A percentile compares a stretch with the other conserved stretches of the same genome.
Conservation (phyloP, 2,329 filamentous ascomycete genomes). For the Lecanoromycetidae sp. region DNA sequence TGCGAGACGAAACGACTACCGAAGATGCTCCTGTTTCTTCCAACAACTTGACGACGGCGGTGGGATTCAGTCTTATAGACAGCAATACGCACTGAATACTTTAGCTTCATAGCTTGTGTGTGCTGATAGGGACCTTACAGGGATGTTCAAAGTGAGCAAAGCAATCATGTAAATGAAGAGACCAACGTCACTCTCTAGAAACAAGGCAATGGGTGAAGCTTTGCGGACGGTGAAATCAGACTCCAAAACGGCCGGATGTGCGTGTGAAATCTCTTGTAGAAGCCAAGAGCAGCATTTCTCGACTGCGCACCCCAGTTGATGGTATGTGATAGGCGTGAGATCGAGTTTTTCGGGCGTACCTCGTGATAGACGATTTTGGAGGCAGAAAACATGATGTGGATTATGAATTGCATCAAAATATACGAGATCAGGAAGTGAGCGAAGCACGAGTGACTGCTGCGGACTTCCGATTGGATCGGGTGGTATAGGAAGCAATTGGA, state of each 20-base stretch:
- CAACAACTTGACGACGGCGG: conserved; percentile 21
- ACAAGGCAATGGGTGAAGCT: conserved; percentile 22
- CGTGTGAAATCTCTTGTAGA: background rate
- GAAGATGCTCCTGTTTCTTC: conserved; percentile 13
- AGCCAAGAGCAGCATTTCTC: conserved; percentile 19
- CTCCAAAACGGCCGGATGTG: background rate
- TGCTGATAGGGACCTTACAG: conserved; percentile 11
- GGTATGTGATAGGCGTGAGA: conserved; percentile 14
- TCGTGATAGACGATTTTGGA: conserved; percentile 19
- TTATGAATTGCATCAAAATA: conserved; percentile 24
- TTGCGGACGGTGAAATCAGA: background rate
- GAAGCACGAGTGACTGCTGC: background rate
- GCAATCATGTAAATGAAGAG: conserved; percentile 23
- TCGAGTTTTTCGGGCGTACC: conserved; percentile 2
- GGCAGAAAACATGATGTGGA: conserved; percentile 21
- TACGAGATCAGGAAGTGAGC: conserved; percentile 19
- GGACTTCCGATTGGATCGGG: background rate
- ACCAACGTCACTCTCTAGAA: conserved; percentile 25
- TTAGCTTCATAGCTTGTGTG: background rate
- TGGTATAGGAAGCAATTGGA: background rate
- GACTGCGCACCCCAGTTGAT: conserved; percentile 19
- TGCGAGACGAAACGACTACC: conserved; percentile 2
- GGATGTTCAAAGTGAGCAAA: conserved; percentile 21
- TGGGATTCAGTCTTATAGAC: conserved; percentile 15
- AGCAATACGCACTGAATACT: background rate